Percentiles rank a stretch among this genome's conserved stretches.
Evolutionary conservation across 2,329 filamentous ascomycete genomes (phyloP).

Genomic region (Ophiocordyceps robertsii): DNA sequence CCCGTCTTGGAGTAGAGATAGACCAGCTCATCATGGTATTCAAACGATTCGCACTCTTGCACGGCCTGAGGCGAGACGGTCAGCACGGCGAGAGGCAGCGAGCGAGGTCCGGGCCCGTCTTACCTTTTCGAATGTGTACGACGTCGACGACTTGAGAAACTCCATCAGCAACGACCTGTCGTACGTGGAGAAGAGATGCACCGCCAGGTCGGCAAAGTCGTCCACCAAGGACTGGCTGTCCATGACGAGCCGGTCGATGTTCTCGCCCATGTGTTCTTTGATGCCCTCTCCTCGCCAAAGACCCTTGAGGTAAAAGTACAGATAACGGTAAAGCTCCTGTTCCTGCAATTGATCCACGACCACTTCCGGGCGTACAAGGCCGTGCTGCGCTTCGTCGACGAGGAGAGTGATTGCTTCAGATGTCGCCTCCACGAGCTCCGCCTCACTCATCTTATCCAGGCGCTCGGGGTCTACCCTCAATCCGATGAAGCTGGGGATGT

Average conservation of each 20-base stretch:
- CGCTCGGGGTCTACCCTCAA: slow-evolving; percentile 68
- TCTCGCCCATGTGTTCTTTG: slow-evolving; percentile 37
- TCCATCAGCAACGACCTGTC: slow-evolving; percentile 72
- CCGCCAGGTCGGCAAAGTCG: slow-evolving; percentile 73
- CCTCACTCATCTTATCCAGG: slow-evolving; percentile 47
- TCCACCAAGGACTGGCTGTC: slow-evolving; percentile 62
- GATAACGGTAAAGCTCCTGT: slow-evolving; percentile 56
- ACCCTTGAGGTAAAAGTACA: slow-evolving; percentile 83
- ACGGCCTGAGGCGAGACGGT: slow-evolving; percentile 34
- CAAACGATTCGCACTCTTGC: slow-evolving; percentile 64
- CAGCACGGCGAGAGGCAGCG: slow-evolving; percentile 1
- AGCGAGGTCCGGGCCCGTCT: not conserved
- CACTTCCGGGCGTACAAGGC: slow-evolving; percentile 62
- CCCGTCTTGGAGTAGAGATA: slow-evolving; percentile 92
- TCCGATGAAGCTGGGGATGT: slow-evolving; percentile 79
- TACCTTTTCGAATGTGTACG: slow-evolving; percentile 74
- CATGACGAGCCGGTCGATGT: slow-evolving; percentile 40
- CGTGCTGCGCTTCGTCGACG: slow-evolving; percentile 82
- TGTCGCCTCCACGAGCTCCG: slow-evolving; percentile 67
- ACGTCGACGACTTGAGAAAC: slow-evolving; percentile 71
- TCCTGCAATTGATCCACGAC: slow-evolving; percentile 68
- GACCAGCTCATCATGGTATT: slow-evolving; percentile 86
- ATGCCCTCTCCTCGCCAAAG: slow-evolving; percentile 70
- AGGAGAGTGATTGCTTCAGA: slow-evolving; percentile 75
- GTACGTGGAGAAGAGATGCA: slow-evolving; percentile 75